Evolutionary conservation across 2,329 filamentous ascomycete genomes (phyloP), one percentile per base, ranked within the genome.

Genomic region (Penicillium sp.): DNA sequence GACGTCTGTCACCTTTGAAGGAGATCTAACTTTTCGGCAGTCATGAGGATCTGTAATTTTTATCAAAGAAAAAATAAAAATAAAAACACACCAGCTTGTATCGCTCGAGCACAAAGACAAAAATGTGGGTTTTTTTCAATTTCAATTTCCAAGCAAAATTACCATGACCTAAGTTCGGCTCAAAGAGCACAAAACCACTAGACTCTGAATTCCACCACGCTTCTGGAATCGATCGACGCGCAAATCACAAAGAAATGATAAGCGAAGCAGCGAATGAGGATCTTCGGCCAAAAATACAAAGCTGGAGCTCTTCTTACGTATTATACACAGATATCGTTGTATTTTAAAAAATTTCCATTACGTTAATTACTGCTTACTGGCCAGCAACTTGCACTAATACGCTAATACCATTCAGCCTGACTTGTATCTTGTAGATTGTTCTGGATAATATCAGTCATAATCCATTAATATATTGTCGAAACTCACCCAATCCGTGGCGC

Each of bases 211-310:
- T 45, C 48, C 17, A 55, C 19, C 42, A 50, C 50, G 26, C 38
- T 50, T 41, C 42, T 41, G 57, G 55, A 58, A 58, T 54, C 35
- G 50, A 53, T 57, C 51, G 38, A 48, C 51, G 30, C 31, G 47
- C 38, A 36, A 41, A 50, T 49, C 43, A 50, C 25, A 36, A 46
- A 40, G 44, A 49, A 41, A 49, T 49, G 55, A 60, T 60, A 61
- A 60, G 55, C 57, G 51, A 60, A 50, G 19, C 17, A 46, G 37
- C 59, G 46, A 61, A 61, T 61, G n/a, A 45, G 46, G 42, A 38
- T 26, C 35, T 4, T 10, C 17, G 16, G 5, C 19, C 16, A 16
- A 19, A 25, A 26, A 16, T 16, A 4, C 31, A n/a, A 7, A 10
- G 11, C 35, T 48, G n/a, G n/a, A 38, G 14, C 17, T 12, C 9